Conservation (phyloP, 176 grass and related monocot species). For the Oryza meyeriana region DNA sequence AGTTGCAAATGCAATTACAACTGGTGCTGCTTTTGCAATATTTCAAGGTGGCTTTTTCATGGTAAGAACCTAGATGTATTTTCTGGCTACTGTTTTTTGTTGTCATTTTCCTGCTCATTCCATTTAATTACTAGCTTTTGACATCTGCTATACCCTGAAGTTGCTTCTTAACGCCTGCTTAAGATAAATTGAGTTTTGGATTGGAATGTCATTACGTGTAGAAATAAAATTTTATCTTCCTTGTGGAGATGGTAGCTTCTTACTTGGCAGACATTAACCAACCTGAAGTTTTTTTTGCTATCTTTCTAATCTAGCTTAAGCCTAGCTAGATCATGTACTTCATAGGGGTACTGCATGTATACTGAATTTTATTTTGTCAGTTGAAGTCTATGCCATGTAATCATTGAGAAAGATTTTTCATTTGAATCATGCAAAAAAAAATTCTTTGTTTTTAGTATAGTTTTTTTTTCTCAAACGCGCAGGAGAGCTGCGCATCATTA, state of each 20-base stretch:
- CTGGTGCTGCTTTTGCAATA: constrained; percentile 74
- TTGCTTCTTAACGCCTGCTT: not conserved
- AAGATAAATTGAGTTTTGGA: not conserved
- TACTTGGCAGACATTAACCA: not conserved
- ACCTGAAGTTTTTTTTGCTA: not conserved
- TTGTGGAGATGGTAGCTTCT: not conserved
- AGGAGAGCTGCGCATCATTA: too few relatives aligned
- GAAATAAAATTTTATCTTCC: not conserved
- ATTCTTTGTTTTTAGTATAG: too few relatives aligned
- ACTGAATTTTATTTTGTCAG: not conserved
- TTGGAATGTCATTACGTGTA: not conserved
- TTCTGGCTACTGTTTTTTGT: not conserved
- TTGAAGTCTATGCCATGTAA: not conserved
- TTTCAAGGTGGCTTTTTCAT: constrained; percentile 90
- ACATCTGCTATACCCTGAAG: not conserved
- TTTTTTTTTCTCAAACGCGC: too few relatives aligned
- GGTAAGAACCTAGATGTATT: constrained; percentile 44
- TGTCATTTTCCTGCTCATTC: not conserved
- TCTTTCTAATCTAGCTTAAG: not conserved
- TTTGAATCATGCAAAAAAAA: too few relatives aligned
- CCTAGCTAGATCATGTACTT: constrained; percentile 5
- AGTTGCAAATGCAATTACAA: constrained; percentile 46
- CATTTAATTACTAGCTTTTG: not conserved
- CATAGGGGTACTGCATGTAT: not conserved
- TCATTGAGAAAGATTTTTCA: too few relatives aligned